These are phyloP conservation scores for Phytopythium cucurbitacearum DNA, from an alignment of 352 stramenopile genomes.

Conservation along the genomic window DNA sequence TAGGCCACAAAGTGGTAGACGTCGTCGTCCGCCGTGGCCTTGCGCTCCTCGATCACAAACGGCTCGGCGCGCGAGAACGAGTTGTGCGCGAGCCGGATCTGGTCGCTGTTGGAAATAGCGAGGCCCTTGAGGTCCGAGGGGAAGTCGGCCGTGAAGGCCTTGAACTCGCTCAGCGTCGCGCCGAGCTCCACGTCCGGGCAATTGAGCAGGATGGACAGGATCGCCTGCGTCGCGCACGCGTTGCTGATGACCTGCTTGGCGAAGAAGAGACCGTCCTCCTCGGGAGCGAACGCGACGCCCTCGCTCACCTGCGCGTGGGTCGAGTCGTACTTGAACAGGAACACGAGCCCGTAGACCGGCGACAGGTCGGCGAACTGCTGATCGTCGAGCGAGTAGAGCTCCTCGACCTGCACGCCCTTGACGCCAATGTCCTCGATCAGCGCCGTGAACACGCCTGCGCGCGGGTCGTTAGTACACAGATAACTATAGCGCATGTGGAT, in stretches of 20 bases:
- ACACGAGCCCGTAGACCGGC: conserved; percentile 92
- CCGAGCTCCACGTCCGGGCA: conserved; percentile 56
- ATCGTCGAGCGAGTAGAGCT: conserved; percentile 93
- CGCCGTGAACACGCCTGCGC: conserved; percentile 79
- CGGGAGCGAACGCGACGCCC: conserved; percentile 12
- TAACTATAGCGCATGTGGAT: neutral
- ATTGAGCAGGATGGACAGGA: conserved; percentile 96
- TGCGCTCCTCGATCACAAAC: conserved; percentile 76
- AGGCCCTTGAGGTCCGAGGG: conserved; percentile 78
- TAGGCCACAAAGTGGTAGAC: conserved; percentile 99
- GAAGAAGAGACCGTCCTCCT: conserved; percentile 90
- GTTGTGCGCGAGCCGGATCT: conserved; percentile 83
- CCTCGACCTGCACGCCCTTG: conserved; percentile 90
- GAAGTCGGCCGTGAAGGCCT: conserved; percentile 76
- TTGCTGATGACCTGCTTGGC: conserved; percentile 96
- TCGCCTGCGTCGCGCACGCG: conserved; percentile 95
- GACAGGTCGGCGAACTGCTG: conserved; percentile 64
- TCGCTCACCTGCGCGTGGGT: conserved; percentile 35
- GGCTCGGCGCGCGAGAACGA: conserved; percentile 75
- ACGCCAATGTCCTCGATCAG: conserved; percentile 94
- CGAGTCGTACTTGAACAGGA: conserved; percentile 94
- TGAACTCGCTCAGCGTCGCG: conserved; percentile 67
- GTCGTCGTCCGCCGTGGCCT: conserved; percentile 85
- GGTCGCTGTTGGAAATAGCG: conserved; percentile 85
- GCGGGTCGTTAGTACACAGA: neutral